Base-by-base conservation (phyloP, 1,139 yeast species). In the Hansenula sp. region DNA sequence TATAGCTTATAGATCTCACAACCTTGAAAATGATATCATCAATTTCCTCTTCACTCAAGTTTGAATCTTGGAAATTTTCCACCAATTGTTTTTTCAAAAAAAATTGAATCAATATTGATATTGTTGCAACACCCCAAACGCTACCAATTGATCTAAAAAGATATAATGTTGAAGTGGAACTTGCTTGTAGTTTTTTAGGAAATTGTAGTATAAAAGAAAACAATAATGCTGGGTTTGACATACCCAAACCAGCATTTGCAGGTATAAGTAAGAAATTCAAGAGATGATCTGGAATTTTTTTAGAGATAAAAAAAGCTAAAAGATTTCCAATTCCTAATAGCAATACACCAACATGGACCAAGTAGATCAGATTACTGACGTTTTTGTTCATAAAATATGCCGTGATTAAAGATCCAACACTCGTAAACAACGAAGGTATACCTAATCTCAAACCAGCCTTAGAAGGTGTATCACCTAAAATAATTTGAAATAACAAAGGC, bases 381-480 rank as follows among this genome's bases (percentile, higher is more conserved):
- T 50, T 48, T 34, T 49, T 56, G 35, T 65, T 55, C 71, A 66
- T 65, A 39, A 57, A 46, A 27, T 57, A 45, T 0, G 72, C 73
- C 0, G 70, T 61, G 7, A 60, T 50, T n/a, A 68, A 42, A 2
- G 71, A 65, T 11, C 73, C 73, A 17, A 68, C 52, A 12, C 71
- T 68, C 1, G 70, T 65, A 21, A 65, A 60, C 22, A 65, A 38
- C 1, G 73, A 60, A 2, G 73, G 73, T 12, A 68, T 57, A 1
- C 68, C 62, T 32, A 69, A 51, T 36, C 73, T 76, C 46, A 54
- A 52, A 20, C 84, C 84, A 30, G 75, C 74, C 43, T 65, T 63
- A 2, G 80, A 70, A 2, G 80, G 72, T 8, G 75, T 52, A 27
- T 75, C 63, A 33, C 66, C 68, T 57, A 77, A 65, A 1, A 76